phyloP scores from a whole-genome alignment of 805 yeast species.

The Ogataea philodendri region DNA sequence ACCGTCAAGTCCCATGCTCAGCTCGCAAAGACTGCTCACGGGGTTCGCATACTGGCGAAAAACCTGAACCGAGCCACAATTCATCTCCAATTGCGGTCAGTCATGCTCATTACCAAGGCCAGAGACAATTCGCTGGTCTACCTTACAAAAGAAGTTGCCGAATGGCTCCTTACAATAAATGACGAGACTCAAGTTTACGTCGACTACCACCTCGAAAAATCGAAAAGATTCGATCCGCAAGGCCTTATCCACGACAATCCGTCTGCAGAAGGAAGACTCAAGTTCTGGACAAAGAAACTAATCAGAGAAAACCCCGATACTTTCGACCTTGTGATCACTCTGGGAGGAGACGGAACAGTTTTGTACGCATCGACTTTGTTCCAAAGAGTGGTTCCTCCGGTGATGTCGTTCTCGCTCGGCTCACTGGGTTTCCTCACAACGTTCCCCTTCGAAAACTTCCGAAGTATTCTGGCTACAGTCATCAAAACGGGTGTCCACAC shows the following conservation, averaged over 20 bases:
- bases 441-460: conserved; percentile 73
- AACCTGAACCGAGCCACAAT: conserved; percentile 70
- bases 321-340: conserved; percentile 77
- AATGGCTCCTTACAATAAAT: conserved; percentile 58
- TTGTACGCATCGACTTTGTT: conserved; percentile 83
- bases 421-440: conserved; percentile 91
- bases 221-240: conserved; percentile 60
- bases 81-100: conserved; percentile 62
- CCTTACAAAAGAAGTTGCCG: conserved; percentile 75
- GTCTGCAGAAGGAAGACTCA: conserved; percentile 43
- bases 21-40: conserved; percentile 77
- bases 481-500: conserved; percentile 71
- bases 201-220: conserved; percentile 61
- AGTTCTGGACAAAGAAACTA: conserved; percentile 68
- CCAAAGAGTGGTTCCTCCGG: conserved; percentile 86
- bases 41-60: conserved; percentile 72
- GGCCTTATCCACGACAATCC: conserved; percentile 51
- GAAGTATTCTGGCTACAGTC: conserved; percentile 53
- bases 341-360: conserved; percentile 98
- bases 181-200: conserved; percentile 53
- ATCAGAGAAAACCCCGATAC: conserved; percentile 44
- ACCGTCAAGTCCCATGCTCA: conserved; percentile 69
- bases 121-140: conserved; percentile 76
- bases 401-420: conserved; percentile 83
- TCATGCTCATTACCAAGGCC: conserved; percentile 87